Percentiles rank a stretch among this genome's conserved stretches.
These are phyloP conservation scores for Suillus cothurnatus DNA, from an alignment of 768 basidiomycete species.

Conservation along the genomic window DNA sequence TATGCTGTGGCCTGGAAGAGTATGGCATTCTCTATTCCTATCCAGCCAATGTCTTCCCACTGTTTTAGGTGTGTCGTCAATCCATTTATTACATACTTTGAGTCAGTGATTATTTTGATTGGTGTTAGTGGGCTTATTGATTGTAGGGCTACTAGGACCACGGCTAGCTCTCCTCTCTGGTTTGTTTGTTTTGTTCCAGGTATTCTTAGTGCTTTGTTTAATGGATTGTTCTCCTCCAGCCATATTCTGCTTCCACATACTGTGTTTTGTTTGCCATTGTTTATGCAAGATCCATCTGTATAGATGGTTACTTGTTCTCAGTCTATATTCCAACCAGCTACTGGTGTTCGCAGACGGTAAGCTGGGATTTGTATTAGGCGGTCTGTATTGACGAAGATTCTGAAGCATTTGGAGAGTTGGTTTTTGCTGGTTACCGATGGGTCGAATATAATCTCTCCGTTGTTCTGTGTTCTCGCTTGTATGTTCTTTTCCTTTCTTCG, in stretches of 20 bases:
- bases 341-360: background rate
- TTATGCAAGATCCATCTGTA: background rate
- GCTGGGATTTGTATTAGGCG: background rate
- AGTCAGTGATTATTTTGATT: constrained; percentile 19
- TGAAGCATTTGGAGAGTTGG: background rate
- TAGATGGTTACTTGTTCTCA: background rate
- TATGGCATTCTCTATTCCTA: constrained; percentile 14
- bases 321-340: too few relatives aligned
- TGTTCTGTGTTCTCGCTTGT: accelerated
- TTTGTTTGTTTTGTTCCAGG: constrained; percentile 7
- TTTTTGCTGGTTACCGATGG: background rate
- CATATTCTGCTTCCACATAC: background rate
- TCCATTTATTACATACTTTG: constrained; percentile 17
- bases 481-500: constrained; percentile 2
- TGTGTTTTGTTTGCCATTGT: background rate
- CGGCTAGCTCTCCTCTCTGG: constrained; percentile 18
- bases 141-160: background rate
- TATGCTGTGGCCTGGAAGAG: constrained; percentile 9
- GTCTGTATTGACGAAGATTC: background rate
- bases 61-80: constrained; percentile 10
- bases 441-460: background rate
- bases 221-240: background rate
- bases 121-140: background rate
- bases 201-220: background rate
- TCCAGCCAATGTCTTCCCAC: constrained; percentile 34